Base-by-base conservation (phyloP, 2,329 filamentous ascomycete genomes). In the Cladophialophora exuberans region DNA sequence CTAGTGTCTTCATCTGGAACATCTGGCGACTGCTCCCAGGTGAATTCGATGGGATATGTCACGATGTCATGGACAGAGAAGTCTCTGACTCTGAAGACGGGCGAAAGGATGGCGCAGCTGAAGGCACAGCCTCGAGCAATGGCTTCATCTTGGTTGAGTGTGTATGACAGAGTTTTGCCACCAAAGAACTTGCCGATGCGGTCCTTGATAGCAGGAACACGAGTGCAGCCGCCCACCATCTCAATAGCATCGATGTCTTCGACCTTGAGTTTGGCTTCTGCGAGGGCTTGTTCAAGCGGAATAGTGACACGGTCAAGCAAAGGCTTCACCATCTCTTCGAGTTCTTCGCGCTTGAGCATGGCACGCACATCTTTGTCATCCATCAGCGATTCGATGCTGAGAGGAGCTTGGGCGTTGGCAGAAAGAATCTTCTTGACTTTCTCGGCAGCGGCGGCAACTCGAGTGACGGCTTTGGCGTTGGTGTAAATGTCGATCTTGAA, bases 371-470 rank as follows among this genome's bases (percentile, higher is more conserved):
- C 94, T 59, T 96, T 80, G 72, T 99, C 94, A 75, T 97, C 95
- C 92, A 99, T 97, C 65, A 99, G 81, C 30, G 92, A 97, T 80
- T 99, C 94, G 68, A 99, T 95, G 81, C 92, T 97, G 73, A 99
- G 76, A 45, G 93, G 90, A 15, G 93, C 91, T 70, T 88, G 83
- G 65, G 92, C 88, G 79, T 97, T 97, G 71, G 94, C 94, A 30
- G 93, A 97, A 53, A 99, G 81, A 52, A 97, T 87, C 85, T 97
- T 97, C 87, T 99, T 99, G 71, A 96, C 79, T 83, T 96, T 97
- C 83, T 99, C 94, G 52, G 92, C 91, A 54, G 89, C 91, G 59
- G 90, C 86, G 36, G 89, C 83, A 66, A 95, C 89, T 72, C 94
- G 90, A 64, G 92, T 85, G 73, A 87, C 84, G 56, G 93, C 94